Percentiles rank a stretch among this genome's conserved stretches.
phyloP scores from a whole-genome alignment of 306 rosid genomes.

The Pyrus bretschneideri region DNA sequence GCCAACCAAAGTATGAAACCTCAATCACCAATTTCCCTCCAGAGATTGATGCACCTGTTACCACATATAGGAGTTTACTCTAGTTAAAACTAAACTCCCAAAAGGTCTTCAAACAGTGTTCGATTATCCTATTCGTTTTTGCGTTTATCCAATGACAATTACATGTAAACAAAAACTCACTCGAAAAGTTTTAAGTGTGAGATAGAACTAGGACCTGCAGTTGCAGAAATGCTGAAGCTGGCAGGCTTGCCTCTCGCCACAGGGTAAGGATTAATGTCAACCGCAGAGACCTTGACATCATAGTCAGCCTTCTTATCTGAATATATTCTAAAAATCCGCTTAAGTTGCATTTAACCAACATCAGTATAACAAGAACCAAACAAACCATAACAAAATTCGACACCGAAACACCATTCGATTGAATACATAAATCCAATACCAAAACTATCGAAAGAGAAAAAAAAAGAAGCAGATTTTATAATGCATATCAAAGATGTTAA shows the following conservation, averaged over 20 bases:
- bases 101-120: neutral
- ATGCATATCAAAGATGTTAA: neutral
- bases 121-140: neutral
- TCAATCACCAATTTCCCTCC: slow-evolving; percentile 77
- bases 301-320: slow-evolving; percentile 61
- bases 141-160: neutral
- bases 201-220: slow-evolving; percentile 40
- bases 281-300: slow-evolving; percentile 57
- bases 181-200: neutral
- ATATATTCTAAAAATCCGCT: neutral
- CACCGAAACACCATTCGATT: neutral
- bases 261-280: slow-evolving; percentile 71
- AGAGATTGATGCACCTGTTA: slow-evolving; percentile 48
- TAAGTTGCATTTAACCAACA: neutral
- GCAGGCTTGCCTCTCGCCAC: slow-evolving; percentile 69
- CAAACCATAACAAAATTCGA: neutral
- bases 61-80: neutral
- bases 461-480: neutral
- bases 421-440: neutral
- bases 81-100: neutral
- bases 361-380: neutral
- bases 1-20: slow-evolving; percentile 73
- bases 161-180: neutral
- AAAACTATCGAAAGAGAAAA: neutral
- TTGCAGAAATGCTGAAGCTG: slow-evolving; percentile 68